Percentiles rank a stretch among this genome's conserved stretches.
Evolutionary conservation across 345 rosid species (phyloP).

Genomic region (Eucalyptus guilfoylei): DNA sequence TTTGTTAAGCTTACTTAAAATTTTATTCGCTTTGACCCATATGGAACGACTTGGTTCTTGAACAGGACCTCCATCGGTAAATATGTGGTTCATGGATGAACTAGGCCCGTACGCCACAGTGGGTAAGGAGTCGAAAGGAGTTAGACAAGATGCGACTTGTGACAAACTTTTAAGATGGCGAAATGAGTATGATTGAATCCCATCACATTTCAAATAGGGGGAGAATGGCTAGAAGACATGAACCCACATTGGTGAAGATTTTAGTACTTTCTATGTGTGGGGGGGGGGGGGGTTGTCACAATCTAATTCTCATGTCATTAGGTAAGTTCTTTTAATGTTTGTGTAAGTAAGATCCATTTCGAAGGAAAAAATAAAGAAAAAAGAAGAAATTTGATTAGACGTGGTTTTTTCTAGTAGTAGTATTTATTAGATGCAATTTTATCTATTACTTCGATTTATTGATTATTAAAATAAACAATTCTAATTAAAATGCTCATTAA

Average conservation of each 20-base stretch:
- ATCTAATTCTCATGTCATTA: not conserved
- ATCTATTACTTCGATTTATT: fast-evolving
- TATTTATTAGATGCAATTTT: too few relatives aligned
- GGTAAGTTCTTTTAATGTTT: not conserved
- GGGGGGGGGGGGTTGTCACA: not conserved
- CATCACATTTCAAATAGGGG: fast-evolving
- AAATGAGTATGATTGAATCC: not conserved
- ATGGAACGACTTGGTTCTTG: fast-evolving
- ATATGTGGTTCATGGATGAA: not conserved
- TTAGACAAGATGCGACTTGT: fast-evolving
- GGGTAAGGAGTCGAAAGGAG: not conserved
- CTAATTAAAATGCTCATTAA: not conserved
- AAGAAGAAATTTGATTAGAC: too few relatives aligned
- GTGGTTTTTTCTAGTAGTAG: too few relatives aligned
- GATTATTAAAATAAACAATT: not conserved
- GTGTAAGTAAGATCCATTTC: not conserved
- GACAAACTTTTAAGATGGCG: fast-evolving
- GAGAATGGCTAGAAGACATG: not conserved
- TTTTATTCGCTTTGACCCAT: not conserved
- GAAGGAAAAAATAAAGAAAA: too few relatives aligned
- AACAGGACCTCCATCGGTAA: fast-evolving
- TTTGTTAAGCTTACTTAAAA: too few relatives aligned
- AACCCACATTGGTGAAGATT: not conserved
- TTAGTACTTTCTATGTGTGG: not conserved
- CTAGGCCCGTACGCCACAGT: fast-evolving